These are phyloP conservation scores for Trichoderma orchidacearum DNA, from an alignment of 495 filamentous ascomycete genomes.

Conservation along the genomic window DNA sequence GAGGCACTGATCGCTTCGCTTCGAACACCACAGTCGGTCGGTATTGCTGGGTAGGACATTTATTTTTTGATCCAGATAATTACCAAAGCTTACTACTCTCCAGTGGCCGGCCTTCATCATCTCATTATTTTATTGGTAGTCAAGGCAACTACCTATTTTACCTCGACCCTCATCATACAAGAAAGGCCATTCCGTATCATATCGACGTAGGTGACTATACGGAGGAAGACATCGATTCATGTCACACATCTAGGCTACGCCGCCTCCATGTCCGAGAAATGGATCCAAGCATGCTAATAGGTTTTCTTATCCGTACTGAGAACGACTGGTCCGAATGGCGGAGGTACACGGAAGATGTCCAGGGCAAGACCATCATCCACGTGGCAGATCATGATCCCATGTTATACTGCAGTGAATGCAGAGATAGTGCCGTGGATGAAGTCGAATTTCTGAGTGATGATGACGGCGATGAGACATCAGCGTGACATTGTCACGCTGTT, in stretches of 20 bases:
- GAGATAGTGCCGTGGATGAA: constrained; percentile 70
- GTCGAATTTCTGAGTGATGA: constrained; percentile 59
- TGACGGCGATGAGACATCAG: constrained; percentile 43
- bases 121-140: constrained; percentile 95
- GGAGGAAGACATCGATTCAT: constrained; percentile 61
- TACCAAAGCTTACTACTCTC: constrained; percentile 1
- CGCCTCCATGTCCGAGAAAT: constrained; percentile 78
- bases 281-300: constrained; percentile 98
- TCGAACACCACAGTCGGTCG: constrained; percentile 78
- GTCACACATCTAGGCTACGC: constrained; percentile 75
- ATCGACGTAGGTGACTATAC: constrained; percentile 40
- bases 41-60: constrained; percentile 75
- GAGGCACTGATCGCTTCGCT: constrained; percentile 70
- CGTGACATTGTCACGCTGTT: constrained; percentile 19
- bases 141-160: constrained; percentile 87
- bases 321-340: constrained; percentile 80
- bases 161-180: constrained; percentile 80
- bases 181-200: constrained; percentile 49
- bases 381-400: constrained; percentile 53
- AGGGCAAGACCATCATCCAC: constrained; percentile 76
- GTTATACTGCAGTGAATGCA: constrained; percentile 34
- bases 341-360: constrained; percentile 45
- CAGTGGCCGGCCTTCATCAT: constrained; percentile 85
- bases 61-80: neutral
- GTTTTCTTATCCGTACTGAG: constrained; percentile 76